A percentile compares a stretch with the other conserved stretches of the same genome.
Conservation (phyloP, 257 asterid genomes). For the Gentiana macrophylla region DNA sequence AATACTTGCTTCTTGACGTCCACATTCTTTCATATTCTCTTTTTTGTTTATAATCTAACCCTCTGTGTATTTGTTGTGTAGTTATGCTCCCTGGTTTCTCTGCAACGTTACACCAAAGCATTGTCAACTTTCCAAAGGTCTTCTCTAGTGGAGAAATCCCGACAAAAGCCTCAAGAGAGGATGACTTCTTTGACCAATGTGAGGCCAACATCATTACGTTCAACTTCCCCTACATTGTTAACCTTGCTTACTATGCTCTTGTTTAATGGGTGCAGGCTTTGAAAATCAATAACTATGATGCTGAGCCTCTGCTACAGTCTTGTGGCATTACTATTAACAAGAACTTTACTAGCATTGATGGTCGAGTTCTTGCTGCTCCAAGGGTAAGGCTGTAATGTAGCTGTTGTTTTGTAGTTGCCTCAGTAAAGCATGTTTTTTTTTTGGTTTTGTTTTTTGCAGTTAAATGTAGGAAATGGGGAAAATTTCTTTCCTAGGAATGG, state of each 20-base stretch:
- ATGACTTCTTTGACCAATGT: too few relatives aligned
- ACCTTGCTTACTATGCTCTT: too few relatives aligned
- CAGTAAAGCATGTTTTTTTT: too few relatives aligned
- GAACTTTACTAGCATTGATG: conserved; percentile 72
- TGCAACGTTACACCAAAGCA: too few relatives aligned
- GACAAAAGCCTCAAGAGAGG: too few relatives aligned
- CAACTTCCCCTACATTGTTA: too few relatives aligned
- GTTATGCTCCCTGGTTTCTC: conserved; percentile 36
- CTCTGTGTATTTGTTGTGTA: conserved; percentile 12
- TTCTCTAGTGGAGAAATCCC: too few relatives aligned
- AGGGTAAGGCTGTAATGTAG: conserved; percentile 28
- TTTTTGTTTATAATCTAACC: conserved; percentile 2
- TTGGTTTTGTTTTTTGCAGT: conserved; percentile 25
- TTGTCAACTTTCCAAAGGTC: too few relatives aligned
- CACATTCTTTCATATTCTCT: not conserved
- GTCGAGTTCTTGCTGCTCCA: conserved; percentile 81
- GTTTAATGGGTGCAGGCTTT: too few relatives aligned
- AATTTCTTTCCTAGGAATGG: conserved; percentile 74
- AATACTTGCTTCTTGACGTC: not conserved
- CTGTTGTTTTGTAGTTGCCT: not conserved
- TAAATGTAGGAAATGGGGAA: conserved; percentile 66
- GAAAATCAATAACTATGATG: too few relatives aligned
- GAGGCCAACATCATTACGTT: too few relatives aligned
- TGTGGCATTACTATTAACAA: conserved; percentile 60
- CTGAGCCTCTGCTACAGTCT: conserved; percentile 35